Conservation (phyloP, 345 rosid genomes). For the Mercurialis annua region DNA sequence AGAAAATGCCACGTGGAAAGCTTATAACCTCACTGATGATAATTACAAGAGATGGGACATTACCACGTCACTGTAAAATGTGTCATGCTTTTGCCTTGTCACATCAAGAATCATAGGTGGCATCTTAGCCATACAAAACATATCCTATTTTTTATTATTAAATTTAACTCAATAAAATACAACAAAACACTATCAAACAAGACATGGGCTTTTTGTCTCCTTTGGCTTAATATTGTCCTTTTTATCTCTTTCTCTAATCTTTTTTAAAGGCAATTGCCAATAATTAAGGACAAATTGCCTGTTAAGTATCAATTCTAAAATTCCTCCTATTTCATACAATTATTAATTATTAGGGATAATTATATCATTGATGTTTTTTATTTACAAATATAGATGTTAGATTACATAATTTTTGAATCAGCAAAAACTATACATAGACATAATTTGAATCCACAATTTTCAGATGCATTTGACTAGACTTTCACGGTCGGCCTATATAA, state of each 20-base stretch:
- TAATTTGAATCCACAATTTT: no score
- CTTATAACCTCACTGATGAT: background rate
- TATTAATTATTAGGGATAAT: no score
- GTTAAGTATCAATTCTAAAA: background rate
- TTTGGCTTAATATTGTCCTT: no score
- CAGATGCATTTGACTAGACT: no score
- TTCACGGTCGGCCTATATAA: no score
- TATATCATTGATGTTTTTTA: no score
- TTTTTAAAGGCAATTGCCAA: no score
- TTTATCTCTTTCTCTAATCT: background rate
- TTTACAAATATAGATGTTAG: no score
- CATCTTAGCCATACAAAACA: conserved; percentile 3
- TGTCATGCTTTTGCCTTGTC: conserved; percentile 6
- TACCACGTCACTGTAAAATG: conserved; percentile 2
- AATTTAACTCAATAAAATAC: conserved; percentile 1
- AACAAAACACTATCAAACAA: conserved; percentile 2
- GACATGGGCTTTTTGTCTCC: conserved; percentile 7
- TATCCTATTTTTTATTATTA: background rate
- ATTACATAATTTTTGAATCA: no score
- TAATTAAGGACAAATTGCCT: background rate
- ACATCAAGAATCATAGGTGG: conserved; percentile 6
- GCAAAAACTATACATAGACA: no score
- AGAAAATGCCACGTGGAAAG: background rate
- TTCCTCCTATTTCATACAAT: background rate
- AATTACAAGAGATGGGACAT: background rate